These are phyloP conservation scores for Neocucurbitaria cava DNA, from an alignment of 2,329 filamentous ascomycete genomes.

Conservation along the genomic window DNA sequence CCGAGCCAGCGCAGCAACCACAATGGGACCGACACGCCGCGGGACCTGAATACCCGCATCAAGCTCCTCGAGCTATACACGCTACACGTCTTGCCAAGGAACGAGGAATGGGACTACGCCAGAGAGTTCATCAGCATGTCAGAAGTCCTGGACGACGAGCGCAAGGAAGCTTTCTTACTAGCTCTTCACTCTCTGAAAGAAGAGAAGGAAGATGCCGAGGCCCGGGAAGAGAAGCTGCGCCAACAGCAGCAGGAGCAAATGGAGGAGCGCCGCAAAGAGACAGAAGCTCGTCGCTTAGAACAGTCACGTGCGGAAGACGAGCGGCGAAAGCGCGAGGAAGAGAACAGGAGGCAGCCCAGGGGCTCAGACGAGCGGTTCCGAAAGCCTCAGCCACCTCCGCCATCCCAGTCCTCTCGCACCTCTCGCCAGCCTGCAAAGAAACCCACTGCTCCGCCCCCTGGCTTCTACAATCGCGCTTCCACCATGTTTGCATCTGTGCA, in stretches of 20 bases:
- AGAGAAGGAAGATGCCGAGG: constrained; percentile 77
- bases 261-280: constrained; percentile 56
- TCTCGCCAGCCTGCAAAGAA: constrained; percentile 42
- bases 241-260: constrained; percentile 65
- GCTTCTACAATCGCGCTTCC: constrained; percentile 52
- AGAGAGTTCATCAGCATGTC: constrained; percentile 87
- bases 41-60: constrained; percentile 82
- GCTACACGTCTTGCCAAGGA: constrained; percentile 89
- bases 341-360: constrained; percentile 43
- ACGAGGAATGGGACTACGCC: constrained; percentile 96
- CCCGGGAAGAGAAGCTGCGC: constrained; percentile 67
- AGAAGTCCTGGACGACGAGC: constrained; percentile 89
- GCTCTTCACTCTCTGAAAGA: constrained; percentile 84
- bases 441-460: constrained; percentile 41
- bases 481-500: constrained; percentile 57
- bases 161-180: constrained; percentile 85
- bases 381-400: constrained; percentile 32
- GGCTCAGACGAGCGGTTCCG: constrained; percentile 41
- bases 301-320: constrained; percentile 54
- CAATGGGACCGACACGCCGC: constrained; percentile 79
- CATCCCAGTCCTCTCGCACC: constrained; percentile 38
- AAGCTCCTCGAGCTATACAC: constrained; percentile 96
- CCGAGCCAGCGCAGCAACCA: constrained; percentile 37
- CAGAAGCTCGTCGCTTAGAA: constrained; percentile 43
- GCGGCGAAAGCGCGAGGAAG: constrained; percentile 46